phyloP scores from a whole-genome alignment of 1,284 basidiomycete genomes.

The Inonotus obliquus region DNA sequence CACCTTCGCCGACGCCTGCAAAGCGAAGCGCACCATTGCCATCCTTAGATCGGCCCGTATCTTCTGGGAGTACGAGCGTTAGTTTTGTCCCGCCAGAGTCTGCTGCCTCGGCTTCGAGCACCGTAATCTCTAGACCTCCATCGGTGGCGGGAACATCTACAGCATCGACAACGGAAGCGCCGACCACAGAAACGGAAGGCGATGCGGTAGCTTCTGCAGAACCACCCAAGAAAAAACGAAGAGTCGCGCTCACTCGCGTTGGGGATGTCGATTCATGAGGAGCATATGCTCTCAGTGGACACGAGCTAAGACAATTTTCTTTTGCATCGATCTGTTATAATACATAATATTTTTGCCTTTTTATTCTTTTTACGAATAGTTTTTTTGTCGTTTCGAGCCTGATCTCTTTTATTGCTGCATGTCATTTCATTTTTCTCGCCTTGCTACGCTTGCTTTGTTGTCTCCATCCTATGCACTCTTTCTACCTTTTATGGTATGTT shows the following conservation, averaged over 20 bases:
- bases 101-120: neutral
- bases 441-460: neutral
- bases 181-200: neutral
- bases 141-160: conserved; percentile 20
- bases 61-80: neutral
- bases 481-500: neutral
- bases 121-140: neutral
- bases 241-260: conserved; percentile 74
- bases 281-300: neutral
- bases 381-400: neutral
- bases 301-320: neutral
- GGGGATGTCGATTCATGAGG: conserved; percentile 49
- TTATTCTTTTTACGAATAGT: neutral
- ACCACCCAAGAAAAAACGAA: conserved; percentile 85
- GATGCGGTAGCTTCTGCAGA: conserved; percentile 25
- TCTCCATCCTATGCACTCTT: neutral
- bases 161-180: neutral
- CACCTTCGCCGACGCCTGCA: conserved; percentile 42
- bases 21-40: conserved; percentile 51
- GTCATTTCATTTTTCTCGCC: neutral
- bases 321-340: conserved; percentile 5
- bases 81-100: neutral
- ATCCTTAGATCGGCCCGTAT: neutral
- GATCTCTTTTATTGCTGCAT: neutral
- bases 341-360: neutral